phyloP scores from a whole-genome alignment of 2,329 filamentous ascomycete species.

The Xylaria sp. region DNA sequence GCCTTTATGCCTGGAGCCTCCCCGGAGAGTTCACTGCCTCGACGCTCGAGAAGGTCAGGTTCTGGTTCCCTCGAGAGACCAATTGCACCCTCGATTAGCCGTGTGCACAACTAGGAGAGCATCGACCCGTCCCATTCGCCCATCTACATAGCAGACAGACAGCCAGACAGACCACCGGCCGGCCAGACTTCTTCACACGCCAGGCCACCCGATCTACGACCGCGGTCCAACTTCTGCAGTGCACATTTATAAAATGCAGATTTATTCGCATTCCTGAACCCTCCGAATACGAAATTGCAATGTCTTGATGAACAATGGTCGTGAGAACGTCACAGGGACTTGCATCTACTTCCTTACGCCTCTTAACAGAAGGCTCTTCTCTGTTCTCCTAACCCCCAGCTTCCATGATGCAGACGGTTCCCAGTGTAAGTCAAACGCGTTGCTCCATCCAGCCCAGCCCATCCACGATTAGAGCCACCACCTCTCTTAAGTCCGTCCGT shows the following conservation, averaged over 20 bases:
- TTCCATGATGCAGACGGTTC: slow-evolving; percentile 58
- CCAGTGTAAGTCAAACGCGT: slow-evolving; percentile 49
- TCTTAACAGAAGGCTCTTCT: slow-evolving; percentile 39
- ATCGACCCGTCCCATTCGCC: slow-evolving; percentile 22
- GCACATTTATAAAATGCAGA: slow-evolving; percentile 22
- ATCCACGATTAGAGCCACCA: no score
- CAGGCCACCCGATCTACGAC: slow-evolving; percentile 32
- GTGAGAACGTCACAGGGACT: slow-evolving; percentile 33
- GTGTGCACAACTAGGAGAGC: slow-evolving; percentile 26
- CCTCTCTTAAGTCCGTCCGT: no score
- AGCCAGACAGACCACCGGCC: slow-evolving; percentile 4
- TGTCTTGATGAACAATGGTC: slow-evolving; percentile 41
- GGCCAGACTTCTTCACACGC: slow-evolving; percentile 23
- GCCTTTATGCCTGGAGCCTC: slow-evolving; percentile 1
- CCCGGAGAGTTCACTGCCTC: neutral
- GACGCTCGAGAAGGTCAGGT: neutral
- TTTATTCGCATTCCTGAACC: slow-evolving; percentile 30
- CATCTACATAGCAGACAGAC: slow-evolving; percentile 22
- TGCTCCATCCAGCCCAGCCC: slow-evolving; percentile 1
- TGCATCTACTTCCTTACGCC: slow-evolving; percentile 32
- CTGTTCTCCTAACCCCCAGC: slow-evolving; percentile 42
- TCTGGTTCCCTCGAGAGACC: slow-evolving; percentile 8
- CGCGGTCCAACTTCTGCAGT: slow-evolving; percentile 22
- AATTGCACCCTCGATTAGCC: slow-evolving; percentile 6
- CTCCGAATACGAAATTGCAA: slow-evolving; percentile 27